These are phyloP conservation scores for Macrocybe gigantea DNA, from an alignment of 768 basidiomycete species.

Conservation along the genomic window DNA sequence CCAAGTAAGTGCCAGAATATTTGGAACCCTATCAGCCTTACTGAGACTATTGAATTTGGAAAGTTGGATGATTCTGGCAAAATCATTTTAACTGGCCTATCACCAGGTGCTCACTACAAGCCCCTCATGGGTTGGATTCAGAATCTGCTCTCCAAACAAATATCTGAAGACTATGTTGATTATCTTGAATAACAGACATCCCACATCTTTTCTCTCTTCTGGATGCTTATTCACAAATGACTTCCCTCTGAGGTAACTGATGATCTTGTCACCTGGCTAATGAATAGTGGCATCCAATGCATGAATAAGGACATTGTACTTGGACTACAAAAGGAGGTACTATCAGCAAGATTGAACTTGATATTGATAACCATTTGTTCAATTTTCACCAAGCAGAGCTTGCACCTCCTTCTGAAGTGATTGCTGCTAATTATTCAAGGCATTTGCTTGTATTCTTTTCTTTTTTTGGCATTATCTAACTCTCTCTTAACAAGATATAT, in stretches of 20 bases:
- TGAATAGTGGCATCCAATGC: neutral
- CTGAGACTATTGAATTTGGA: neutral
- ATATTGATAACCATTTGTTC: neutral
- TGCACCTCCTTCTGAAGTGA: conserved; percentile 11
- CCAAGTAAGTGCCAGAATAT: neutral
- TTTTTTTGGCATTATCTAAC: neutral
- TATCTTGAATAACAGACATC: conserved; percentile 1
- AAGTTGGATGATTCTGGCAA: conserved; percentile 13
- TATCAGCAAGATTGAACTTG: neutral
- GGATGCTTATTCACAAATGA: conserved; percentile 6
- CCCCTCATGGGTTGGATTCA: conserved; percentile 12
- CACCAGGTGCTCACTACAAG: conserved; percentile 6
- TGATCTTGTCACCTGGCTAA: neutral
- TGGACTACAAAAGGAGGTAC: neutral
- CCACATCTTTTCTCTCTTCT: conserved; percentile 9
- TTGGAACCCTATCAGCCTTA: too few species aligned
- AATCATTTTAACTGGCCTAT: conserved; percentile 7
- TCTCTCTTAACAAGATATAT: conserved; percentile 2
- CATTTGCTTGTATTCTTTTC: neutral
- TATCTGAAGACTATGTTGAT: neutral
- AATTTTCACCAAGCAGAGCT: conserved; percentile 8
- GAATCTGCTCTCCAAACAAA: conserved; percentile 3
- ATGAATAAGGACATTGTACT: neutral
- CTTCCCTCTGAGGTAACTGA: conserved; percentile 8
- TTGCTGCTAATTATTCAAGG: conserved; percentile 12